These are phyloP conservation scores for Penicillium sp. DNA, from an alignment of 2,329 filamentous ascomycete species.

Conservation along the genomic window DNA sequence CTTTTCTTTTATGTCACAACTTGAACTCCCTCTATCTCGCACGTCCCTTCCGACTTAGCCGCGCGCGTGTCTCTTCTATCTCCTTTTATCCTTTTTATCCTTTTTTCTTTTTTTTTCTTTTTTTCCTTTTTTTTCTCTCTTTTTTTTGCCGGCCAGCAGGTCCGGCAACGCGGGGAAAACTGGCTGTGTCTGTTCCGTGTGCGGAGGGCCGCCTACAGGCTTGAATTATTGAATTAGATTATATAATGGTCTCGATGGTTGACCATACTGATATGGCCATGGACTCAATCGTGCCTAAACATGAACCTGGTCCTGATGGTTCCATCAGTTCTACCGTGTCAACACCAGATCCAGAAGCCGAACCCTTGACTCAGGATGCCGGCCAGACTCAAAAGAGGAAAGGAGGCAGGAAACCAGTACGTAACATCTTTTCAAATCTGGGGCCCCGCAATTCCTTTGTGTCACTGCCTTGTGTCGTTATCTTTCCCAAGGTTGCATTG, in stretches of 20 bases:
- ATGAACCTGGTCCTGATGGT: conserved; percentile 34
- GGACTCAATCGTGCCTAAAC: conserved; percentile 28
- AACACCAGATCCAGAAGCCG: conserved; percentile 47
- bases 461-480: conserved; percentile 3
- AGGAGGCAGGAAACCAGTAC: conserved; percentile 93
- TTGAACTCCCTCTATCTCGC: conserved; percentile 28
- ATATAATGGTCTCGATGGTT: conserved; percentile 47
- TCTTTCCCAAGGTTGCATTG: conserved; percentile 3
- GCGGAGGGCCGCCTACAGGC: conserved; percentile 9
- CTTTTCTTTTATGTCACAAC: conserved; percentile 45
- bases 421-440: conserved; percentile 39
- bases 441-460: conserved; percentile 33
- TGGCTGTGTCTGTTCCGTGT: conserved; percentile 12
- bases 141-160: neutral
- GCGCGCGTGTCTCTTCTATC: conserved; percentile 39
- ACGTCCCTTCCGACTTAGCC: conserved; percentile 44
- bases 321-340: conserved; percentile 49
- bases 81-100: conserved; percentile 5
- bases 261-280: conserved; percentile 44
- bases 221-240: conserved; percentile 3
- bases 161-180: conserved; percentile 12
- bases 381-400: conserved; percentile 78
- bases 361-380: conserved; percentile 43
- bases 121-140: conserved; percentile 1
- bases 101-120: conserved; percentile 3